phyloP scores from a whole-genome alignment of 495 filamentous ascomycete species.

The Delitschia confertaspora region DNA sequence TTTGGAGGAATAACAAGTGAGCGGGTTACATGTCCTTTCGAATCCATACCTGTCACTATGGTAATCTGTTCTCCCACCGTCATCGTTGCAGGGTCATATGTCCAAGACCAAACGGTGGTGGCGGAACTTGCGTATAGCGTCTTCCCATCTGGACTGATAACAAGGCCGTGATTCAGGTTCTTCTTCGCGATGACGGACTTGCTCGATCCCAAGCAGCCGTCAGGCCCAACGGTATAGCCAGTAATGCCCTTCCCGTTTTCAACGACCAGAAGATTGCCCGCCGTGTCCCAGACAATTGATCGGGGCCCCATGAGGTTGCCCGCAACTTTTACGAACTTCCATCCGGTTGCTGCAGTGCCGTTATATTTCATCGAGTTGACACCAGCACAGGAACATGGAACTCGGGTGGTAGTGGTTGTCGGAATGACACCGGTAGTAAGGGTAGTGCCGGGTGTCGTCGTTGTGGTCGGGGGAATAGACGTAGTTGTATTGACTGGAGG shows the following conservation, averaged over 20 bases:
- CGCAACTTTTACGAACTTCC: constrained; percentile 21
- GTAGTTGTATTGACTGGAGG: constrained; percentile 4
- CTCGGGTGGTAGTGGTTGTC: constrained; percentile 4
- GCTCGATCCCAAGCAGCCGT: constrained; percentile 14
- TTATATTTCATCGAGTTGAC: constrained; percentile 6
- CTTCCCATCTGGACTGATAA: constrained; percentile 21
- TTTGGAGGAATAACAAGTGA: constrained; percentile 17
- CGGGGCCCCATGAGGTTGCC: constrained; percentile 15
- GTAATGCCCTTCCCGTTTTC: constrained; percentile 21
- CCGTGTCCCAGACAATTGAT: constrained; percentile 12
- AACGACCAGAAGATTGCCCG: constrained; percentile 20
- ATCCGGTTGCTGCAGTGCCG: constrained; percentile 7
- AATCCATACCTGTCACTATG: constrained; percentile 18
- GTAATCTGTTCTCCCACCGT: background rate
- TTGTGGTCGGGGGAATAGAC: background rate
- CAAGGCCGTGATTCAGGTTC: constrained; percentile 26
- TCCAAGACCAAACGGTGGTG: constrained; percentile 13
- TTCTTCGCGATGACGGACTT: constrained; percentile 11
- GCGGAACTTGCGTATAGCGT: constrained; percentile 23
- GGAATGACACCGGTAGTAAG: constrained; percentile 12
- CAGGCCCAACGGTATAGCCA: constrained; percentile 14
- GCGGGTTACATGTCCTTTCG: constrained; percentile 17
- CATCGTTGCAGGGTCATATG: constrained; percentile 15
- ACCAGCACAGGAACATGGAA: constrained; percentile 11
- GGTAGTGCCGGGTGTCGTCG: constrained; percentile 1